Evolutionary conservation across 1,284 basidiomycete species (phyloP), one percentile per base, ranked within the genome.

Genomic region (Peniophora sp.): DNA sequence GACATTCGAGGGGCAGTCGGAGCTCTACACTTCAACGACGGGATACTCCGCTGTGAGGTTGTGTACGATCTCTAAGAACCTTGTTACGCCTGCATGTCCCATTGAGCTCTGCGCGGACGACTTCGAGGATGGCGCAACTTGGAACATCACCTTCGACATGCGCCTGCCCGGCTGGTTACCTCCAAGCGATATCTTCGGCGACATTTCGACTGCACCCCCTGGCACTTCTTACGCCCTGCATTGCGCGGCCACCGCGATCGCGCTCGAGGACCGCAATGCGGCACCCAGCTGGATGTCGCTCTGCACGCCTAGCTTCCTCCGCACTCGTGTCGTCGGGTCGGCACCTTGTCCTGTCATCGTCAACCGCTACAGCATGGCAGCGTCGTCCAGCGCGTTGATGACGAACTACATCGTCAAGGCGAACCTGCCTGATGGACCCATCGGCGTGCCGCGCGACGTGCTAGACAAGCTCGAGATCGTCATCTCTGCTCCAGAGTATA

Each of bases 161-260:
- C 73, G 77, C 17, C 65, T 89, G 20, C 87, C 87, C 5, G 88
- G 88, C 10, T 91, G 89, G 89, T 70, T 91, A 3, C 88, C 88
- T 14, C 71, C 74, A 1, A 76, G 77, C 14, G 70, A 78, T 11
- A 53, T 55, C 1, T 75, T 79, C 54, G 79, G 80, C 20, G 63
- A 75, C 25, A 51, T 51, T 11, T 71, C 72, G 9, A 68, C 69
- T 14, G 57, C 52, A 6, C 56, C 61, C 16, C 60, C 75, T 20
- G 84, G 85, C 19, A 76, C 78, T 16, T 72, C 71, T 48, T 91
- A 91, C 60, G 68, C 71, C n/a, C 71, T 91, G 32, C 79, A 78
- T 57, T 84, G 85, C 10, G 76, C 77, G 22, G 85, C 83, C 3
- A 78, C 73, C 55, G 14, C 22, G 12, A 83, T 81, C 57, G 55